phyloP scores from a whole-genome alignment of 2,329 filamentous ascomycete genomes.

The Cadophora gregata region DNA sequence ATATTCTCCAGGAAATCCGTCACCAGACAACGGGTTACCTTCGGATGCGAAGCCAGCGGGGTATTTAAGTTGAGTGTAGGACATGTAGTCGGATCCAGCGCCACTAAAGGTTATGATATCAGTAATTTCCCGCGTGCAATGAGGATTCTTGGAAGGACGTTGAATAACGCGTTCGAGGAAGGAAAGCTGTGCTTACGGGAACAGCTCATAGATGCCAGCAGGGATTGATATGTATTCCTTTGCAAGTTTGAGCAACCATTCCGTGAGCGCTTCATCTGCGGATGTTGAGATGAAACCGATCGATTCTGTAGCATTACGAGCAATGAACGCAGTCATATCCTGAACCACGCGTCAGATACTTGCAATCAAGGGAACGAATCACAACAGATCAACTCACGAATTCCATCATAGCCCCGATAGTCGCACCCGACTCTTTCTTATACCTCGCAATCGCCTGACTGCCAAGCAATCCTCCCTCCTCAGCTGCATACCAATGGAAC shows the following conservation, averaged over 20 bases:
- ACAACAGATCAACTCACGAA: conserved; percentile 15
- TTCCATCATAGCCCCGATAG: conserved; percentile 24
- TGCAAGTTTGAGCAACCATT: conserved; percentile 8
- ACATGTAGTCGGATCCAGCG: conserved; percentile 22
- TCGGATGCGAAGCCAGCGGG: conserved; percentile 19
- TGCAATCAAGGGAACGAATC: background rate
- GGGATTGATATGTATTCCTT: conserved; percentile 16
- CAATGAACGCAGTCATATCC: conserved; percentile 22
- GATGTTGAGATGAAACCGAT: conserved; percentile 16
- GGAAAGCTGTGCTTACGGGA: background rate
- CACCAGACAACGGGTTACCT: conserved; percentile 8
- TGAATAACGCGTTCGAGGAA: too few relatives aligned
- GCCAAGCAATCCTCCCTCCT: conserved; percentile 70
- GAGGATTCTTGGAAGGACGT: too few relatives aligned
- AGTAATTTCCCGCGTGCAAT: background rate
- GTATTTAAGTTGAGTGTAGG: conserved; percentile 17
- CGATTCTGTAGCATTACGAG: conserved; percentile 16
- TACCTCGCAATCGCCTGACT: conserved; percentile 62
- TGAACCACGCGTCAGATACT: background rate
- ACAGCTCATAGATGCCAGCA: conserved; percentile 9
- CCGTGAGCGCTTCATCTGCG: conserved; percentile 17
- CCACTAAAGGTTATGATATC: background rate
- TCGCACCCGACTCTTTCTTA: conserved; percentile 21
- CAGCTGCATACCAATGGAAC: conserved; percentile 83
- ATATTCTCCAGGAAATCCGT: conserved; percentile 11